These are phyloP conservation scores for Gliomastix tumulicola DNA, from an alignment of 2,329 filamentous ascomycete species.

Conservation along the genomic window DNA sequence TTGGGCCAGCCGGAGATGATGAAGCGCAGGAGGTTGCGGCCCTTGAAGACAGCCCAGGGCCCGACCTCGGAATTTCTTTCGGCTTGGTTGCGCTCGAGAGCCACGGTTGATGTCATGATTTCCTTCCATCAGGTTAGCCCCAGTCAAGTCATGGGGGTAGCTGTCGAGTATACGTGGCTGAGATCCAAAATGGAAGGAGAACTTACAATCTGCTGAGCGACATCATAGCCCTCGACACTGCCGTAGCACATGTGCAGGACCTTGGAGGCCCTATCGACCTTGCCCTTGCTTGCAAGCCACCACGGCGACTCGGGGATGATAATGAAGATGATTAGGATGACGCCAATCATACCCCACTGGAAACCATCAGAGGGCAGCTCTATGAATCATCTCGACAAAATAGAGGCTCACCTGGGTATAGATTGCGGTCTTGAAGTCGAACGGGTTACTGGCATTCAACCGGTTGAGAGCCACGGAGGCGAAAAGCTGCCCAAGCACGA, in stretches of 20 bases:
- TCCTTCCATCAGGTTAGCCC: no score
- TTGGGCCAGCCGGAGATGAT: slow-evolving; percentile 29
- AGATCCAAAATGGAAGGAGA: background rate
- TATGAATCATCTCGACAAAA: no score
- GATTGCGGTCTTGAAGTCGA: slow-evolving; percentile 26
- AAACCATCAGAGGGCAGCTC: no score
- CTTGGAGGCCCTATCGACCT: slow-evolving; percentile 19
- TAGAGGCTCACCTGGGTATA: no score
- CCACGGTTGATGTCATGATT: slow-evolving; percentile 24
- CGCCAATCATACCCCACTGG: slow-evolving; percentile 33
- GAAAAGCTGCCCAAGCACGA: slow-evolving; percentile 31
- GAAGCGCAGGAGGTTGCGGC: slow-evolving; percentile 26
- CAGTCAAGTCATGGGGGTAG: no score
- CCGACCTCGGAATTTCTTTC: slow-evolving; percentile 19
- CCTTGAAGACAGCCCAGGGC: slow-evolving; percentile 25
- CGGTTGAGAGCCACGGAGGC: slow-evolving; percentile 30
- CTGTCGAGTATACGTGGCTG: no score
- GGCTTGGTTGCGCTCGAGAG: slow-evolving; percentile 19
- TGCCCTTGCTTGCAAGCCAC: slow-evolving; percentile 24
- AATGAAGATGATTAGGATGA: slow-evolving; percentile 24
- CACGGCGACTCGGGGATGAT: slow-evolving; percentile 28
- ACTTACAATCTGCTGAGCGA: slow-evolving; percentile 21
- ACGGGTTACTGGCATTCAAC: slow-evolving; percentile 19
- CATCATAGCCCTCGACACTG: slow-evolving; percentile 19
- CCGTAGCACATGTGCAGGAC: slow-evolving; percentile 17